Evolutionary conservation across 495 filamentous ascomycete genomes (phyloP), one percentile per base, ranked within the genome.

Genomic region (Penicillium flavigenum): DNA sequence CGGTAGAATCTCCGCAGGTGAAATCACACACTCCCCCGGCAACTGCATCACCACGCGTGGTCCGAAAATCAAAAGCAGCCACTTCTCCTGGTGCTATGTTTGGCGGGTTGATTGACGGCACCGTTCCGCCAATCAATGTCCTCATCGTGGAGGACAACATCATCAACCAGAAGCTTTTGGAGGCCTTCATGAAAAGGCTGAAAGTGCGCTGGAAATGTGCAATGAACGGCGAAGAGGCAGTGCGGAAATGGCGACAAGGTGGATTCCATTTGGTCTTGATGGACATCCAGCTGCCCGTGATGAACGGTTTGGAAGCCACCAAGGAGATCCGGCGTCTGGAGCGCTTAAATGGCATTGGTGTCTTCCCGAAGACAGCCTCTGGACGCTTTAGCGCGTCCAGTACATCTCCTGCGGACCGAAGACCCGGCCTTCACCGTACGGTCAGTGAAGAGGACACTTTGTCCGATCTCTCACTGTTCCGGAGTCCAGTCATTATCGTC

Each of bases 181-280:
- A 98, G 65, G 92, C 91, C 0, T 96, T 98, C 69, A 94, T 98
- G 82, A 96, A 96, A 69, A 83, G 93, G 45, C 81, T 98, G 34
- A 96, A 95, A 64, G 94, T 98, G 27, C 88, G 94, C n/a, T 98
- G 94, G 94, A 88, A 92, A 69, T 95, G 91, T 45, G 94, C 94
- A 34, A 90, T 91, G 75, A 96, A 98, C 69, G 94, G 94, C 29
- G 86, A 83, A 65, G 92, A 96, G 53, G 95, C 94, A 4, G 93
- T 98, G 9, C 84, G 80, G 39, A 96, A 96, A 74, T 98, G 94
- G 94, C 83, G 89, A 14, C 78, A 84, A 14, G 94, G 94, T 31
- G 94, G 94, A n/a, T 98, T 96, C 65, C 94, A 98, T 74, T 75
- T 98, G 59, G 94, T 98, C 27, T 74, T 98, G 54, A 98, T 98